Percentiles rank a stretch among this genome's conserved stretches.
Conservation (phyloP, 2,329 filamentous ascomycete genomes). For the Monosporascus sp. region DNA sequence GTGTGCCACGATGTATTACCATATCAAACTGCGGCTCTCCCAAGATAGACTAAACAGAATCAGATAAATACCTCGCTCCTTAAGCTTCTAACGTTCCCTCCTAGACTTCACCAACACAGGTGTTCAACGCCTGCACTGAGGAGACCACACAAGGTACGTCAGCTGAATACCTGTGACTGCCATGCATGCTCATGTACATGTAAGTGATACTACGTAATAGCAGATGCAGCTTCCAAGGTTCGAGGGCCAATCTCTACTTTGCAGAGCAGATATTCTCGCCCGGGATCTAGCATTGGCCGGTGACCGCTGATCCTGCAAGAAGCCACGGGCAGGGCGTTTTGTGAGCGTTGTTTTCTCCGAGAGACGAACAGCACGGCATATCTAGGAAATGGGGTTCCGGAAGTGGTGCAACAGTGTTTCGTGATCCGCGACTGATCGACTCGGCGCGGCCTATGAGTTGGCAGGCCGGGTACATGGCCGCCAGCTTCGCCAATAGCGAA, state of each 20-base stretch:
- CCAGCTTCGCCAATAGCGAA: neutral
- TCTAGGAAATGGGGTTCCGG: neutral
- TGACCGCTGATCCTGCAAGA: neutral
- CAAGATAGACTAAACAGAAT: no score
- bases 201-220: neutral
- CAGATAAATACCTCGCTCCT: no score
- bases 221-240: neutral
- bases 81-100: no score
- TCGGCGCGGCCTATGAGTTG: neutral
- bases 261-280: neutral
- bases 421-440: neutral
- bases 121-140: no score
- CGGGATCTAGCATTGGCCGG: neutral
- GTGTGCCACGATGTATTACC: no score
- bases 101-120: no score
- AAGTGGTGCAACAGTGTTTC: neutral
- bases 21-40: no score
- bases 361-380: neutral
- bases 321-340: neutral
- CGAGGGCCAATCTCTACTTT: neutral
- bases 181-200: neutral
- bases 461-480: neutral
- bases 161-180: neutral
- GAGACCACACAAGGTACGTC: no score
- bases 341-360: neutral